phyloP scores from a whole-genome alignment of 805 yeast genomes.

The Sugiyamaella smithiae region DNA sequence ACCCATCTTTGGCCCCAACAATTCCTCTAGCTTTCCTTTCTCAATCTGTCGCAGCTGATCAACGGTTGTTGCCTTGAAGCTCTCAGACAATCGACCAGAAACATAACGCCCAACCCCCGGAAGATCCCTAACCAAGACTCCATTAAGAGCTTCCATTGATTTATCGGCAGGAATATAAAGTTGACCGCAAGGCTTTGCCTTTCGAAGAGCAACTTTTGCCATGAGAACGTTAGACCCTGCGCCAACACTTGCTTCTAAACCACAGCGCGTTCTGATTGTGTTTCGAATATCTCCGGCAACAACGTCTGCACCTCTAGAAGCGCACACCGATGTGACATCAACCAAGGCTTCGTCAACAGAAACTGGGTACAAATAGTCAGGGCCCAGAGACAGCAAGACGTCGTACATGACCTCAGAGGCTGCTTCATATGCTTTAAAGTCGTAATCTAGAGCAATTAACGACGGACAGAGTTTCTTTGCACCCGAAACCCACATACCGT shows the following conservation, averaged over 20 bases:
- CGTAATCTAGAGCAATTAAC: constrained; percentile 61
- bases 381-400: constrained; percentile 45
- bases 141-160: constrained; percentile 36
- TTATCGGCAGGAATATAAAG: constrained; percentile 38
- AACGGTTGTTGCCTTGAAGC: constrained; percentile 37
- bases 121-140: constrained; percentile 38
- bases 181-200: constrained; percentile 79
- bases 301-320: background rate
- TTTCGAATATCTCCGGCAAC: constrained; percentile 28
- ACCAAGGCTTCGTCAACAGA: constrained; percentile 90
- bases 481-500: constrained; percentile 84
- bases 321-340: constrained; percentile 47
- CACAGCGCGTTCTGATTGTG: constrained; percentile 44
- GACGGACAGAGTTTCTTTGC: constrained; percentile 69
- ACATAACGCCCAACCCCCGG: constrained; percentile 46
- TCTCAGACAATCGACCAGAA: constrained; percentile 43
- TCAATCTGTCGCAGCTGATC: constrained; percentile 40
- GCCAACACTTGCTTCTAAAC: constrained; percentile 78
- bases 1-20: constrained; percentile 73
- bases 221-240: constrained; percentile 67
- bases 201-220: constrained; percentile 69
- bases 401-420: constrained; percentile 65
- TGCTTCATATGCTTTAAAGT: constrained; percentile 68
- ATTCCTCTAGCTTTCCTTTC: constrained; percentile 38
- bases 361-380: constrained; percentile 63